A percentile compares a stretch with the other conserved stretches of the same genome.
These are phyloP conservation scores for Axilococcus clingmanii DNA, from an alignment of 139 green algal genomes.

Conservation along the genomic window DNA sequence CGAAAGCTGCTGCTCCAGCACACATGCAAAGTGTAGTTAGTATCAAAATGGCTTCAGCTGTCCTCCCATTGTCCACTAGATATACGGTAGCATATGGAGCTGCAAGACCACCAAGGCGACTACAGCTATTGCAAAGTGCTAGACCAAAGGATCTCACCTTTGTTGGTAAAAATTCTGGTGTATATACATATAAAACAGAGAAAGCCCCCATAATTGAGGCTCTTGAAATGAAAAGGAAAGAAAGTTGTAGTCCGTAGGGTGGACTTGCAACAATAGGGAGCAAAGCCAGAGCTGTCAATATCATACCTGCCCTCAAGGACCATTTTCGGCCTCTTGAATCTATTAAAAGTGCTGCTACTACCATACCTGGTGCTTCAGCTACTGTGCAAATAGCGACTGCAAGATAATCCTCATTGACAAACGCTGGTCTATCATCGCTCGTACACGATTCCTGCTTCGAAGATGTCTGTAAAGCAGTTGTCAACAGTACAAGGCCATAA, in stretches of 20 bases:
- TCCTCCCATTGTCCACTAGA: slow-evolving; percentile 28
- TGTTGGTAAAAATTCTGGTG: slow-evolving; percentile 70
- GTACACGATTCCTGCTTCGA: slow-evolving; percentile 11
- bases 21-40: slow-evolving; percentile 22
- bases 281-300: background rate
- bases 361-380: slow-evolving; percentile 26
- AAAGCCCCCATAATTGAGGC: slow-evolving; percentile 53
- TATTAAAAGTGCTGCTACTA: slow-evolving; percentile 16
- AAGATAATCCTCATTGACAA: slow-evolving; percentile 21
- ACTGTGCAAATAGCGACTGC: slow-evolving; percentile 30
- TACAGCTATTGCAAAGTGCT: slow-evolving; percentile 52
- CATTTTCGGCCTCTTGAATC: slow-evolving; percentile 14
- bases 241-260: slow-evolving; percentile 3
- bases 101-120: slow-evolving; percentile 49
- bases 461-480: slow-evolving; percentile 37
- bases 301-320: slow-evolving; percentile 9
- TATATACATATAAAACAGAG: slow-evolving; percentile 59
- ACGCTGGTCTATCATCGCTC: slow-evolving; percentile 5
- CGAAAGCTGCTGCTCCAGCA: slow-evolving; percentile 7
- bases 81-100: slow-evolving; percentile 56
- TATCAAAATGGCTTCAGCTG: slow-evolving; percentile 14
- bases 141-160: slow-evolving; percentile 50
- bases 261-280: background rate
- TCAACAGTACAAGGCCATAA: slow-evolving; percentile 73
- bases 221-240: slow-evolving; percentile 48